Evolutionary conservation across 1,284 basidiomycete species (phyloP).

Genomic region (Chiua sp.): DNA sequence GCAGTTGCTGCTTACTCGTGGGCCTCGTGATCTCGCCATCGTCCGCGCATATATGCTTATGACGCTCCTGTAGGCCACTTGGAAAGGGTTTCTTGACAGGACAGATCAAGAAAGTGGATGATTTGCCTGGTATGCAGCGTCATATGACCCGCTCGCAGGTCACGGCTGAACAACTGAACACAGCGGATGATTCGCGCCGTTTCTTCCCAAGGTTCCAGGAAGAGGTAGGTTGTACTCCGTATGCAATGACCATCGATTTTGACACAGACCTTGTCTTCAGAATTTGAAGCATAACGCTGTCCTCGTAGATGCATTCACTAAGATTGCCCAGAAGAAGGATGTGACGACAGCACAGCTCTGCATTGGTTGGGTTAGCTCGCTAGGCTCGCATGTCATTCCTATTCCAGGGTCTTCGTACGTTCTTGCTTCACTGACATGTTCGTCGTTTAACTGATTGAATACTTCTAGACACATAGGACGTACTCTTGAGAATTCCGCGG

Average conservation of each 20-base stretch:
- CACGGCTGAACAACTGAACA: background rate
- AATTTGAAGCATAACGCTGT: slow-evolving; percentile 60
- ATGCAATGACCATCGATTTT: background rate
- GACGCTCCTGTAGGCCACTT: slow-evolving; percentile 46
- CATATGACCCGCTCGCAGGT: background rate
- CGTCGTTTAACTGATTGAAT: no score
- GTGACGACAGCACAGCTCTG: slow-evolving; percentile 59
- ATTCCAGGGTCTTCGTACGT: slow-evolving; percentile 36
- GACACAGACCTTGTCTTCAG: slow-evolving; percentile 9
- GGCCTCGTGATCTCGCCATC: slow-evolving; percentile 17
- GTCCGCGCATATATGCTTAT: background rate
- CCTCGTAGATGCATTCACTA: slow-evolving; percentile 53
- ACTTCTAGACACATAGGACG: slow-evolving; percentile 19
- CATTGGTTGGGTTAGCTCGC: slow-evolving; percentile 57
- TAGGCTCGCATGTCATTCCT: slow-evolving; percentile 32
- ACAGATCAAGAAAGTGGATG: slow-evolving; percentile 49
- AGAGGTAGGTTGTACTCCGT: slow-evolving; percentile 22
- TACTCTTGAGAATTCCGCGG: slow-evolving; percentile 30
- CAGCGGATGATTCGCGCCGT: slow-evolving; percentile 32
- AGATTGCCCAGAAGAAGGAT: slow-evolving; percentile 50
- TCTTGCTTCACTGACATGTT: no score
- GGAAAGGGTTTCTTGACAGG: slow-evolving; percentile 65
- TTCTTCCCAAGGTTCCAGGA: slow-evolving; percentile 35
- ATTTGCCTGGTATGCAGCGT: slow-evolving; percentile 41
- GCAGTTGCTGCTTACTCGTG: slow-evolving; percentile 62